Evolutionary conservation across 2,329 filamentous ascomycete species (phyloP), one percentile per base, ranked within the genome.

Genomic region (Colletotrichum truncatum): DNA sequence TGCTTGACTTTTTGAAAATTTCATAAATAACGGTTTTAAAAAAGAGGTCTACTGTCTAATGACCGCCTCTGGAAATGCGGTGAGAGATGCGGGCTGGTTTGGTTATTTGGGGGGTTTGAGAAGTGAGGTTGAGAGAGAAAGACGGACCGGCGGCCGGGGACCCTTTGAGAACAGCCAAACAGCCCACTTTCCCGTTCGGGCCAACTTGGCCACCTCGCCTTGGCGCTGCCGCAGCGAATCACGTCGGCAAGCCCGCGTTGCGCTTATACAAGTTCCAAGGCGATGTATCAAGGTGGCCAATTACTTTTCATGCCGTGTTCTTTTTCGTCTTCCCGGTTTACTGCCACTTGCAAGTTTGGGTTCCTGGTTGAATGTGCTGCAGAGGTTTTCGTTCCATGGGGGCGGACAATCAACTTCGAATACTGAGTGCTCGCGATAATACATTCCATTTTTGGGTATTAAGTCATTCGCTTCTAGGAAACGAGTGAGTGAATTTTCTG

Each of bases 101-200:
- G n/a, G n/a, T n/a, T n/a, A 8, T 7, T 21, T 9, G 11, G 16
- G 30, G 26, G 51, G 60, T 18, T 59, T 45, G 55, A 64, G 55
- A 60, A n/a, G n/a, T 54, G 62, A 61, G 41, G 56, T 54, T 41
- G 38, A 56, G 30, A n/a, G 30, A 18, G 45, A 21, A 32, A 18
- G 23, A 18, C 26, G 55, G 36, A 36, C 43, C 30, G 55, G 38
- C 48, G 21, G 62, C 49, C 56, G 56, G 55, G 51, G 55, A 39
- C 43, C 46, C 18, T 21, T 32, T 39, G 18, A 25, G 18, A 48
- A 9, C 28, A 3, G 28, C 18, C 30, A 38, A 34, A 62, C 57
- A 51, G 49, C 62, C 57, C 49, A 56, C 57, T 65, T 65, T 55
- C 62, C 62, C 45, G 25, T 48, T 65, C 28, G 48, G 41, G 57